These are phyloP conservation scores for Isabelozyma pseudorhagii DNA, from an alignment of 805 yeast species.

Conservation along the genomic window DNA sequence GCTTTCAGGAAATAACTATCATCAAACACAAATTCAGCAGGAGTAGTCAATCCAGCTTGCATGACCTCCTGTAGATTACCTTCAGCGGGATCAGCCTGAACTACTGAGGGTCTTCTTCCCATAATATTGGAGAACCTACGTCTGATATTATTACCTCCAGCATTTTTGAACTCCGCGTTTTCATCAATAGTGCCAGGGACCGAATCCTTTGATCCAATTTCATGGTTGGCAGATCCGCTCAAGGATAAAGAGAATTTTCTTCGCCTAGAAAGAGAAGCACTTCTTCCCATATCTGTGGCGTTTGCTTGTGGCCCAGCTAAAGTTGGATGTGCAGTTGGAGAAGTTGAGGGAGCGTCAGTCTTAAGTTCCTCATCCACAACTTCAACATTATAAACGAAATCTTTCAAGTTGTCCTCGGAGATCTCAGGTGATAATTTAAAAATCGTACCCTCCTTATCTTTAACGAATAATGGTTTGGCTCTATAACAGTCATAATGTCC, in stretches of 20 bases:
- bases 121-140: slow-evolving; percentile 34
- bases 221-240: background rate
- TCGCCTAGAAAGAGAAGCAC: background rate
- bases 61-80: slow-evolving; percentile 36
- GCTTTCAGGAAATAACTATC: slow-evolving; percentile 26
- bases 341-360: background rate
- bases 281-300: background rate
- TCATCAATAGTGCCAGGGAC: slow-evolving; percentile 1
- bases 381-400: slow-evolving; percentile 5
- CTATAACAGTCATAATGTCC: slow-evolving; percentile 93
- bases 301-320: slow-evolving; percentile 8
- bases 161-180: slow-evolving; percentile 14
- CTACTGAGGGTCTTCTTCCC: slow-evolving; percentile 39
- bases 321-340: slow-evolving; percentile 2
- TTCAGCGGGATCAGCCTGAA: slow-evolving; percentile 36
- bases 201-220: background rate
- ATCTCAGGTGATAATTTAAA: slow-evolving; percentile 42
- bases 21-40: slow-evolving; percentile 38
- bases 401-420: slow-evolving; percentile 20
- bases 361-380: background rate
- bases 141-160: slow-evolving; percentile 26
- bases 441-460: slow-evolving; percentile 38
- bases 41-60: slow-evolving; percentile 38
- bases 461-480: slow-evolving; percentile 63
- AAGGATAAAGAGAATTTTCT: slow-evolving; percentile 4